Evolutionary conservation across 805 yeast species (phyloP), one percentile per base, ranked within the genome.

Genomic region (Peterozyma xylosa): DNA sequence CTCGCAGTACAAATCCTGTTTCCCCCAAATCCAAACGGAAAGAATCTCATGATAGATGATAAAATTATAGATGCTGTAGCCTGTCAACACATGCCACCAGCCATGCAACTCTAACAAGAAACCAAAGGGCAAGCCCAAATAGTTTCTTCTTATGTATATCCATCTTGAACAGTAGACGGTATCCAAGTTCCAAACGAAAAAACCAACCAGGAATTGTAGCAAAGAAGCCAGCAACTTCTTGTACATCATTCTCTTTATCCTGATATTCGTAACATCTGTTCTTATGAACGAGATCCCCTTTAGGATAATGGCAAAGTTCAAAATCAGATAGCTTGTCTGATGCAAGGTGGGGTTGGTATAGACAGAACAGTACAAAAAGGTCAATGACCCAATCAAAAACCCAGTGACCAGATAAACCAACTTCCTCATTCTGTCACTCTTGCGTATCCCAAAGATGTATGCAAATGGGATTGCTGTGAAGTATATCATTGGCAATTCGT

Each of bases 401-500:
- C 49, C 27, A 5, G 58, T 55, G 1, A 34, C 11, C 9, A 36
- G 11, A 40, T 57, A 58, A 5, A 58, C 48, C 3, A 45, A 9
- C 9, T 18, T 39, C 13, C 37, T 42, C 27, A 43, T 43, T 27
- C 6, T 37, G 4, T 38, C 35, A 3, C 34, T 14, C 33, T 48
- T 21, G 27, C 54, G 61, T 27, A 58, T 46, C 7, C 58, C 49
- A 38, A 56, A 53, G 17, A 60, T 54, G 45, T 60, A 60, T 3
- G 61, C 62, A 50, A 88, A 80, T 1, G 97, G 96, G 17, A 90
- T 80, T 53, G 96, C 87, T 2, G 96, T 90, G 37, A 96, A 96
- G 63, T 90, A 90, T 51, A 90, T 85, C 98, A 90, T 90, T 35
- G 98, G 97, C 56, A 90, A 70, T 59, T 90, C 98, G 64, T 90